A percentile compares a stretch with the other conserved stretches of the same genome.
Evolutionary conservation across 148 eudicot species (phyloP).

Genomic region (Drosera capensis): DNA sequence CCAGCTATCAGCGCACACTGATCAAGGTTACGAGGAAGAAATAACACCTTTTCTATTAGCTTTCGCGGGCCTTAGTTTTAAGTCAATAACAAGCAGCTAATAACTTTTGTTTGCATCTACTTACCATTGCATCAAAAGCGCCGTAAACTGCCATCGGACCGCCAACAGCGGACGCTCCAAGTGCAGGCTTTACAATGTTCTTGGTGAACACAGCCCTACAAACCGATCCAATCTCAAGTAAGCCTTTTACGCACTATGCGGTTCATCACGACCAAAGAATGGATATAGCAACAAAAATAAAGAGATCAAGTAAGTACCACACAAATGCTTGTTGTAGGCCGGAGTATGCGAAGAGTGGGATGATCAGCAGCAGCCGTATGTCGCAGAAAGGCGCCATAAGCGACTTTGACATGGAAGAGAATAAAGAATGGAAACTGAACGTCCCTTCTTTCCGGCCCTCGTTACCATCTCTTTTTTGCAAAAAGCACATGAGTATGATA

Average conservation of each 20-base stretch:
- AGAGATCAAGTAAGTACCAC: conserved; percentile 32
- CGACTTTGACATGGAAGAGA: conserved; percentile 39
- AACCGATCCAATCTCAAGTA: conserved; percentile 1
- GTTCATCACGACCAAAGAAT: background rate
- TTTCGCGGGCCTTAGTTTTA: too few species aligned
- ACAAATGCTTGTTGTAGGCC: conserved; percentile 99
- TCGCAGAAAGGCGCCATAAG: conserved; percentile 46
- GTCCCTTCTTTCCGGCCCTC: conserved; percentile 27
- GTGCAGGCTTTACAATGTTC: conserved; percentile 63
- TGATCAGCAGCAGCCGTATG: conserved; percentile 56
- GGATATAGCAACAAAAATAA: background rate
- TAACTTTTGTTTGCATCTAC: too few species aligned
- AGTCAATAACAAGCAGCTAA: too few species aligned
- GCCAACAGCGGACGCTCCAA: conserved; percentile 88
- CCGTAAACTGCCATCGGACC: conserved; percentile 95
- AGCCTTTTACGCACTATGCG: conserved; percentile 5
- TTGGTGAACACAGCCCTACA: conserved; percentile 83
- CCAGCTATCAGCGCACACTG: conserved; percentile 87
- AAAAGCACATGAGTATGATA: conserved; percentile 68
- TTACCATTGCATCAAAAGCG: conserved; percentile 85
- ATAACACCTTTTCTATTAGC: too few species aligned
- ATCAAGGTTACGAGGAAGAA: too few species aligned
- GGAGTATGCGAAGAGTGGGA: conserved; percentile 90
- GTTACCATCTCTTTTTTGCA: conserved; percentile 42
- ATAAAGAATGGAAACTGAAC: conserved; percentile 23